Evolutionary conservation across 331 rosid species (phyloP), one percentile per base, ranked within the genome.

Genomic region (Phaseolus coccineus): DNA sequence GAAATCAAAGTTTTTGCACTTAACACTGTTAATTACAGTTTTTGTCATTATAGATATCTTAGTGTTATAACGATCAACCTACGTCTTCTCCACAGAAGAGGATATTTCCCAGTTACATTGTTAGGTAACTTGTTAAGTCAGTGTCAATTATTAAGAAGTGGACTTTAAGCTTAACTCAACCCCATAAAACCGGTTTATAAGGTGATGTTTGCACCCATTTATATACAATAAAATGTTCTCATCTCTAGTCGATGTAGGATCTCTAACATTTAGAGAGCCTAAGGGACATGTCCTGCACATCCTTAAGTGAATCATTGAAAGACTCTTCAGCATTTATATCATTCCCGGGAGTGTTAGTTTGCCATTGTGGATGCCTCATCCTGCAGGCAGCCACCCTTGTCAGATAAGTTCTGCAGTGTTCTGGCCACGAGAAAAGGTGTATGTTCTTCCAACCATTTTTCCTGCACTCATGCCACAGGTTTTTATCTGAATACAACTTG

Each of bases 391-490:
- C 98, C 7, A 94, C 91, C 63, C 97, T 84, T 12, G 97, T 91
- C 83, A 94, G 74, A 85, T 94, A 94, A 62, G 96, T 94, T 24
- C 97, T 89, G 73, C 97, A 94, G 62, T 94, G 98, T 39, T 90
- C 98, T 0, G 94, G 97, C 98, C 98, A 94, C 2, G 98, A 91
- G 85, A 91, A 94, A 47, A 90, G 90, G 87, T 94, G 98, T 70
- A 94, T 94, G 81, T 91, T 87, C 81, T 74, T 94, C 91, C 89
- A 88, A 57, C 98, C 98, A 71, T 90, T 94, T 78, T 89, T 94
- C 81, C 91, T 87, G 75, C 98, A 94, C 2, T 94, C 97, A 76
- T 80, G 80, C 97, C 98, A 94, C 42, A 91, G 73, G 89, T 83
- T 90, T 61, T 94, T 94, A 73, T 94, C 98, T 0, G 98, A 93